Conservation (phyloP, 179 eudicot species). For the Beta corolliflora region DNA sequence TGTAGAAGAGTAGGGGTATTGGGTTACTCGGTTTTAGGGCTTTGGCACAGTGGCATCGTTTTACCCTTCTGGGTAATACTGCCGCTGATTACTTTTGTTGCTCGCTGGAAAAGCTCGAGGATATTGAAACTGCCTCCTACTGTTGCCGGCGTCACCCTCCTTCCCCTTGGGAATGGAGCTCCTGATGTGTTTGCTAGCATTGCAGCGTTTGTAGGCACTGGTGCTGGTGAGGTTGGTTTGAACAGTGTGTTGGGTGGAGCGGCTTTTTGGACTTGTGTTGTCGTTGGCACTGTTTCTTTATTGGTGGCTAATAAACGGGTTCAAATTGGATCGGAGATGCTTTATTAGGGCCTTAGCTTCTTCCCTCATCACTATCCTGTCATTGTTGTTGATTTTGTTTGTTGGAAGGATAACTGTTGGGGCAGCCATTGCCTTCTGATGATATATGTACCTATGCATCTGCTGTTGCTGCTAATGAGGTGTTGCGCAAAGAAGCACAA, state of each 20-base stretch:
- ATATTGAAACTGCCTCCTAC: slow-evolving; percentile 67
- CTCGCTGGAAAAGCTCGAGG: slow-evolving; percentile 60
- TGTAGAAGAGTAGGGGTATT: slow-evolving; percentile 33
- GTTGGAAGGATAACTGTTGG: slow-evolving; percentile 52
- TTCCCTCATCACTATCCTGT: slow-evolving; percentile 47
- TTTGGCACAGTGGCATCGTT: slow-evolving; percentile 74
- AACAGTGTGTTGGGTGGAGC: slow-evolving; percentile 84
- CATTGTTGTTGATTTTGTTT: slow-evolving; percentile 48
- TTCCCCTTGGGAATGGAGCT: slow-evolving; percentile 87
- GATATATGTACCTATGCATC: slow-evolving; percentile 62
- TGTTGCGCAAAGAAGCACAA: slow-evolving; percentile 36
- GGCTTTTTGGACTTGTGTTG: slow-evolving; percentile 62
- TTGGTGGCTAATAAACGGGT: slow-evolving; percentile 29
- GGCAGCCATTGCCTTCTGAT: slow-evolving; percentile 55
- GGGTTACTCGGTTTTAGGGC: slow-evolving; percentile 44
- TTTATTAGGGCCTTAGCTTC: slow-evolving; percentile 68
- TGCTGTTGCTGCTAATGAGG: slow-evolving; percentile 50
- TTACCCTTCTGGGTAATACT: slow-evolving; percentile 79
- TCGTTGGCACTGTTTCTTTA: slow-evolving; percentile 68
- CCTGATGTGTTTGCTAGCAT: slow-evolving; percentile 76
- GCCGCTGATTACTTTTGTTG: slow-evolving; percentile 77
- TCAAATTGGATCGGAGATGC: slow-evolving; percentile 51
- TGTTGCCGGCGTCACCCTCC: slow-evolving; percentile 78
- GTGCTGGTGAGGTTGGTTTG: slow-evolving; percentile 65
- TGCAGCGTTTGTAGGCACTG: slow-evolving; percentile 63